phyloP scores from a whole-genome alignment of 2,329 filamentous ascomycete species.

The Calonectria multiphialidica region DNA sequence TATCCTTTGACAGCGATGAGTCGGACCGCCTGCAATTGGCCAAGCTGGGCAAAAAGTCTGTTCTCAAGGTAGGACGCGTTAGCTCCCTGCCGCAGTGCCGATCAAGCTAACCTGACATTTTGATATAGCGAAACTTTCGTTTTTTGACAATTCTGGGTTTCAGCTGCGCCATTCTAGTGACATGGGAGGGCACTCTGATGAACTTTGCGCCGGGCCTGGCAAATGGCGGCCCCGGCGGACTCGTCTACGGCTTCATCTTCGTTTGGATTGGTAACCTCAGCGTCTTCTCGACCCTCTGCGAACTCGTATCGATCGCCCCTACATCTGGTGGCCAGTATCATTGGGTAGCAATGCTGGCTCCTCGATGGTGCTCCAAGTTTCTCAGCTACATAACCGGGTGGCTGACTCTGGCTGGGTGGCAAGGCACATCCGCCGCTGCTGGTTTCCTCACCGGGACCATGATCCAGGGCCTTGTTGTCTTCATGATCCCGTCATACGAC shows the following conservation, averaged over 20 bases:
- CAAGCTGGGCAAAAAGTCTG: constrained; percentile 36
- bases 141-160: constrained; percentile 42
- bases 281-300: constrained; percentile 38
- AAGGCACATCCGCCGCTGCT: constrained; percentile 39
- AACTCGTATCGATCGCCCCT: constrained; percentile 39
- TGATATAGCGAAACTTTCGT: constrained; percentile 37
- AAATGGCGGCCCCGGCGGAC: constrained; percentile 46
- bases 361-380: constrained; percentile 44
- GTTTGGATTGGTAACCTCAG: constrained; percentile 59
- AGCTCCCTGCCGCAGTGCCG: background rate
- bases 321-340: constrained; percentile 40
- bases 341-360: constrained; percentile 41
- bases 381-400: constrained; percentile 44
- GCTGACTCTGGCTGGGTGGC: constrained; percentile 43
- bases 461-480: constrained; percentile 41
- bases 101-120: background rate
- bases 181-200: constrained; percentile 44
- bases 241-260: constrained; percentile 65
- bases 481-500: constrained; percentile 32
- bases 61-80: constrained; percentile 32
- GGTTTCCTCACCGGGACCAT: constrained; percentile 41
- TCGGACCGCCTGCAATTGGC: constrained; percentile 38
- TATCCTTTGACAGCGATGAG: constrained; percentile 32
- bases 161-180: constrained; percentile 42
- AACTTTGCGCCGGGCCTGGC: constrained; percentile 40